phyloP scores from a whole-genome alignment of 176 grass and related monocot species.

The Rhynchospora breviuscula region DNA sequence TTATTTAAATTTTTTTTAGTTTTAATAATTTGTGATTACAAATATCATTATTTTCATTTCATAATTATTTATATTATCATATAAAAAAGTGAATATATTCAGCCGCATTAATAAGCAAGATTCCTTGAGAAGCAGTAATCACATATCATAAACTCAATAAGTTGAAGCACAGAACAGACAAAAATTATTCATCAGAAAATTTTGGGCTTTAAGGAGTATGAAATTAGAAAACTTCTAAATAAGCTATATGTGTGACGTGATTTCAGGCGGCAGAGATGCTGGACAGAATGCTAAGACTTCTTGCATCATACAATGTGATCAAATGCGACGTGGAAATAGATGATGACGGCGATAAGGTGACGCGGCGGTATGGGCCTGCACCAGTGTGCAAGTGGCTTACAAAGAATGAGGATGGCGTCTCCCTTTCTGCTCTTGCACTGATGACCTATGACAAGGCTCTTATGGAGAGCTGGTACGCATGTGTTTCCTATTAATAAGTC shows the following conservation, averaged over 20 bases:
- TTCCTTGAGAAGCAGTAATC: not conserved
- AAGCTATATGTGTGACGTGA: not conserved
- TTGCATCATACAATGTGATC: conserved; percentile 59
- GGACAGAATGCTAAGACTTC: conserved; percentile 86
- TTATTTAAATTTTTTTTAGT: too few species aligned
- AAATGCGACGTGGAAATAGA: conserved; percentile 33
- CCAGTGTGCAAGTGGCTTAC: conserved; percentile 41
- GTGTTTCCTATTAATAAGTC: not conserved
- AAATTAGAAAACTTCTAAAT: not conserved
- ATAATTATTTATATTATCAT: too few species aligned
- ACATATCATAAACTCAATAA: not conserved
- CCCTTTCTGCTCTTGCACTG: conserved; percentile 13
- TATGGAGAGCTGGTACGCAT: conserved; percentile 84
- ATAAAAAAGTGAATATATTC: too few species aligned
- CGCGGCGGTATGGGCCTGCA: conserved; percentile 20
- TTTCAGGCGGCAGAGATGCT: conserved; percentile 54
- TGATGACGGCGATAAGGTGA: conserved; percentile 27
- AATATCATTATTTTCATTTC: not conserved
- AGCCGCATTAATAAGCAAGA: not conserved
- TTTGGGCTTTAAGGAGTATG: not conserved
- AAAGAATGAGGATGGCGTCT: conserved; percentile 27
- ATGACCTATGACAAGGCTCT: conserved; percentile 58
- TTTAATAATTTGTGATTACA: too few species aligned
- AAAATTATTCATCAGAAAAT: not conserved
- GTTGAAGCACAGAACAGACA: not conserved